Conservation (phyloP, 768 basidiomycete genomes). For the Boletus rubroflammeus region DNA sequence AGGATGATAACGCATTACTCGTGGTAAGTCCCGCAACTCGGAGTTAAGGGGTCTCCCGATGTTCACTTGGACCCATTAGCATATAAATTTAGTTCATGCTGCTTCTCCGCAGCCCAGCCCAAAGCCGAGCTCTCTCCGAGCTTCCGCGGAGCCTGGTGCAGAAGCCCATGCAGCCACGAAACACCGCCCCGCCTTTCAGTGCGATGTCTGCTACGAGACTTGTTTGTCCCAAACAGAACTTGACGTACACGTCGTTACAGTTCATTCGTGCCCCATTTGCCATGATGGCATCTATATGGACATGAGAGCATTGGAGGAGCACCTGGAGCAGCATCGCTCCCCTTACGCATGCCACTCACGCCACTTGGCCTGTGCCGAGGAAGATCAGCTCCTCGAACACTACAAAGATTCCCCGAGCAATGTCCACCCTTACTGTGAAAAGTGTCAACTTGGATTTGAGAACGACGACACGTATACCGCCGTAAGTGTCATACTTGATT, state of each 20-base stretch:
- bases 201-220: slow-evolving; percentile 24
- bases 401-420: slow-evolving; percentile 35
- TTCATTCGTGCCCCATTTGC: slow-evolving; percentile 32
- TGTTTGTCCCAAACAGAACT: slow-evolving; percentile 24
- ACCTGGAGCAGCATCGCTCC: slow-evolving; percentile 28
- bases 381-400: slow-evolving; percentile 38
- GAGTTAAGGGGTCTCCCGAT: slow-evolving; percentile 1
- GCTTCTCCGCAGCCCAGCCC: slow-evolving; percentile 14
- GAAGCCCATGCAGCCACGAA: not conserved
- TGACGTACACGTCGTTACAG: slow-evolving; percentile 29
- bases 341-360: slow-evolving; percentile 27
- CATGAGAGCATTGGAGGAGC: slow-evolving; percentile 22
- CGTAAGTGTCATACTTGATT: slow-evolving; percentile 22
- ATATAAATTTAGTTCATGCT: slow-evolving; percentile 13
- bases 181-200: slow-evolving; percentile 10
- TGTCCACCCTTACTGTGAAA: slow-evolving; percentile 36
- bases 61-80: slow-evolving; percentile 17
- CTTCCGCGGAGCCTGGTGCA: slow-evolving; percentile 8
- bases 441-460: slow-evolving; percentile 36
- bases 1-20: slow-evolving; percentile 29
- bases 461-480: slow-evolving; percentile 25
- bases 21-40: slow-evolving; percentile 25
- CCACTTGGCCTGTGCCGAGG: slow-evolving; percentile 23
- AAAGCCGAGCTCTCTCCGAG: slow-evolving; percentile 8
- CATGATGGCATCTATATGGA: slow-evolving; percentile 31